These are phyloP conservation scores for Cryoendolithus antarcticus DNA, from an alignment of 2,329 filamentous ascomycete species.

Conservation along the genomic window DNA sequence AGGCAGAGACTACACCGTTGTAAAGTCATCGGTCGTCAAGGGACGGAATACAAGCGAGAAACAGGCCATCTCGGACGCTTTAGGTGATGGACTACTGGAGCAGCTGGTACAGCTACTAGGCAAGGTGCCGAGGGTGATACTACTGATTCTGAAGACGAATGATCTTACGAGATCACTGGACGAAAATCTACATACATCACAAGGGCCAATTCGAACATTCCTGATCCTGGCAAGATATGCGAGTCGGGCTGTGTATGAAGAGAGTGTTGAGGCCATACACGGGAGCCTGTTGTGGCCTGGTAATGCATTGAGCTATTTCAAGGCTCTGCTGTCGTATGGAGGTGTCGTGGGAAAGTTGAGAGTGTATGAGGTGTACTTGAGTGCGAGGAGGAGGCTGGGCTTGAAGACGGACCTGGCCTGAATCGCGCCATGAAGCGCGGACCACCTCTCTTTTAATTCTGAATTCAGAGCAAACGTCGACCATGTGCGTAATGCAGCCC, in stretches of 20 bases:
- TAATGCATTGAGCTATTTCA: slow-evolving; percentile 39
- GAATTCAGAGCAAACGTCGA: too few species aligned
- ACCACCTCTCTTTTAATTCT: too few species aligned
- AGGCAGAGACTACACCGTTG: slow-evolving; percentile 72
- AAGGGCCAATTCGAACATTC: slow-evolving; percentile 50
- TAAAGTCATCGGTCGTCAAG: slow-evolving; percentile 44
- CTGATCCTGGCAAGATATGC: slow-evolving; percentile 54
- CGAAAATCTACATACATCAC: slow-evolving; percentile 68
- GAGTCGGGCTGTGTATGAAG: slow-evolving; percentile 49
- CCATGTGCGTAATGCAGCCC: too few species aligned
- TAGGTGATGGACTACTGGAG: slow-evolving; percentile 79
- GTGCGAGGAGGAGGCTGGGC: slow-evolving; percentile 38
- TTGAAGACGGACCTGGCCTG: too few species aligned
- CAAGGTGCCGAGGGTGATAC: slow-evolving; percentile 78
- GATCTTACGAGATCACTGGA: slow-evolving; percentile 89
- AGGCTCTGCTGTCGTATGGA: slow-evolving; percentile 41
- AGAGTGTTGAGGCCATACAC: slow-evolving; percentile 41
- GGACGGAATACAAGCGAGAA: slow-evolving; percentile 65
- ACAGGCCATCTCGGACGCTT: slow-evolving; percentile 67
- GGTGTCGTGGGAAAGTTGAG: slow-evolving; percentile 46
- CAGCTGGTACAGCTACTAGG: slow-evolving; percentile 81
- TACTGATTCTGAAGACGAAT: slow-evolving; percentile 95
- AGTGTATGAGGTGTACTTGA: slow-evolving; percentile 46
- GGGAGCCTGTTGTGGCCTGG: slow-evolving; percentile 40
- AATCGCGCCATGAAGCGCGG: too few species aligned